Base-by-base conservation (phyloP, 805 yeast genomes). In the Peterozyma toletana region DNA sequence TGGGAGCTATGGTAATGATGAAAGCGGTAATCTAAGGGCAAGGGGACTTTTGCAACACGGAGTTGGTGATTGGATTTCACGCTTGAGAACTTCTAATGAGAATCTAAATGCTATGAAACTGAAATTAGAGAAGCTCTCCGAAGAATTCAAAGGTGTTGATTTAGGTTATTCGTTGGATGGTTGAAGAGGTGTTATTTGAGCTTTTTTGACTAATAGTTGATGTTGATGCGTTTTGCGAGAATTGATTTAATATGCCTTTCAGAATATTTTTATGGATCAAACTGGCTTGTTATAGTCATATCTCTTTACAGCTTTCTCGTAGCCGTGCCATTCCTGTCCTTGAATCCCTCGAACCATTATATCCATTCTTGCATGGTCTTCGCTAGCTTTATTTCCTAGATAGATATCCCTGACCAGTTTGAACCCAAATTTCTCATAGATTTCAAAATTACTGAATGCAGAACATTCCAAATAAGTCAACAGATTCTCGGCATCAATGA, bases 31-130 rank as follows among this genome's bases (percentile, higher is more conserved):
- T 43, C 50, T 60, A 11, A 58, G 78, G 45, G 77, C 78, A 3
- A 64, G 63, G 48, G 73, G 76, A n/a, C 64, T 73, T n/a, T 63
- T 73, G 39, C 79, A 73, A 53, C 77, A 72, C 48, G 79, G 78
- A 1, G 76, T 72, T 5, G 69, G 67, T 9, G 62, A 64, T 37
- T 73, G 79, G 79, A 50, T 70, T 18, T 62, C 64, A 11, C 51
- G 62, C 14, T 60, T 72, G 27, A 46, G 42, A 36, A 64, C 61
- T 2, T 40, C 44, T 16, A 47, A 48, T 33, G 27, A 35, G 9
- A 38, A n/a, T 14, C 40, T 52, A 45, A 29, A 14, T 15, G 56
- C 56, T 2, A 59, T 77, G 44, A 60, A 72, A 43, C 67, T 64
- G 27, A 57, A 63, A 42, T 53, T 58, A 30, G 42, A 54, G 41